Evolutionary conservation across 352 stramenopile species (phyloP), one percentile per base, ranked within the genome.

Genomic region (Stephanocyclus meneghinianus): DNA sequence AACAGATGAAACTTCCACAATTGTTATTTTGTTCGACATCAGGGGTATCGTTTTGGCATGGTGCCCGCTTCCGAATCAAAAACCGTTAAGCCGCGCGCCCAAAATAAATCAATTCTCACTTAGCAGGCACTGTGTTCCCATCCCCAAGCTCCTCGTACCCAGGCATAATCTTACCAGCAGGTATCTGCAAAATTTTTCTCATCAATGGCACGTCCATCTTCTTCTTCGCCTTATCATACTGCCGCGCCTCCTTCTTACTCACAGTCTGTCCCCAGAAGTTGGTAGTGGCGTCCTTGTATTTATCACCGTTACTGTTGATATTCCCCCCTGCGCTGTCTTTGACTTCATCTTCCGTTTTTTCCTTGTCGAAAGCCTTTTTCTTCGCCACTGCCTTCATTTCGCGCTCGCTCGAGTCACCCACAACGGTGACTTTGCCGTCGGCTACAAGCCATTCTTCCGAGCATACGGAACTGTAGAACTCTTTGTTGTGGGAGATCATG

Each of bases 401-500:
- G 64, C 88, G 83, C 67, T 93, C 88, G 7, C 56, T 55, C 1
- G 83, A 90, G 15, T 81, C 67, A 84, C 96, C 96, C 11, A 96
- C 84, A 50, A 98, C 95, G 16, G 65, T 35, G 9, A 98, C 87
- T 57, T 91, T 87, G 76, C 96, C 96, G 45, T 89, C 87, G 0
- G 95, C 94, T 1, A 98, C 92, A 81, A 97, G 91, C 96, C 96
- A 99, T 78, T 95, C 96, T 87, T 99, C 96, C 69, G 94, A 96
- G 76, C 91, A 97, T 55, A 98, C 88, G 1, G 93, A 95, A 73
- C 91, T 94, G 68, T 97, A 97, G 87, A 99, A 99, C 84, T 98
- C 96, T 77, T 97, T 95, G 94, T 97, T 96, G 88, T 98, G 96
- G 44, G 95, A 97, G 87, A 98, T 98, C 95, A 98, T 98, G 53